phyloP scores from a whole-genome alignment of 208 protist species.

The Borovskyia barvae region DNA sequence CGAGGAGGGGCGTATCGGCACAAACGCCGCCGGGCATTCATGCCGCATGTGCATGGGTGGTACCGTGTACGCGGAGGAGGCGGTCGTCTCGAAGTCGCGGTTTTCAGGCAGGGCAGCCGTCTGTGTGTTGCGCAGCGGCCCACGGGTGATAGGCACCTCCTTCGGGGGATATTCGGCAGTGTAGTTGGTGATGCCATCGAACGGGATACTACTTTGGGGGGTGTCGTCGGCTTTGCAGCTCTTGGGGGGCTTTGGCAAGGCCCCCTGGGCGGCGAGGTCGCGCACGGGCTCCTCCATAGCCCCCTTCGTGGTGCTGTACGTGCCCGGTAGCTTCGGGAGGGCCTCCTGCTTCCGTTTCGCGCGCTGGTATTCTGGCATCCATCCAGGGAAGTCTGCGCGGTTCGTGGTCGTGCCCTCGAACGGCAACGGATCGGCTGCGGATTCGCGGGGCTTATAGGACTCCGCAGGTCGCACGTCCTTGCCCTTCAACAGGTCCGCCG shows the following conservation, averaged over 20 bases:
- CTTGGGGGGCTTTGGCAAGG: conserved; percentile 71
- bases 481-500: conserved; percentile 73
- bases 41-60: conserved; percentile 61
- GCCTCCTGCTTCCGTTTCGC: conserved; percentile 65
- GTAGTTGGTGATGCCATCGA: conserved; percentile 87
- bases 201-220: conserved; percentile 55
- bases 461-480: conserved; percentile 76
- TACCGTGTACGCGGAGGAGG: conserved; percentile 52
- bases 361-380: conserved; percentile 76
- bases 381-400: conserved; percentile 85
- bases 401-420: conserved; percentile 87
- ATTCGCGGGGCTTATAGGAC: conserved; percentile 80
- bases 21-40: conserved; percentile 69
- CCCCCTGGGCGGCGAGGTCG: conserved; percentile 42
- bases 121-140: conserved; percentile 20
- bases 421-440: conserved; percentile 49
- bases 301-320: conserved; percentile 81
- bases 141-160: conserved; percentile 54
- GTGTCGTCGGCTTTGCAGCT: conserved; percentile 69
- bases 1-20: conserved; percentile 63
- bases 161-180: conserved; percentile 86
- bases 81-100: conserved; percentile 82
- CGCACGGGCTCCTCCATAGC: conserved; percentile 77
- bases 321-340: conserved; percentile 76
- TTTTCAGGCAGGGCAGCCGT: conserved; percentile 54